Base-by-base conservation (phyloP, 208 protist genomes). In the Endotrypanum monterogeii region DNA sequence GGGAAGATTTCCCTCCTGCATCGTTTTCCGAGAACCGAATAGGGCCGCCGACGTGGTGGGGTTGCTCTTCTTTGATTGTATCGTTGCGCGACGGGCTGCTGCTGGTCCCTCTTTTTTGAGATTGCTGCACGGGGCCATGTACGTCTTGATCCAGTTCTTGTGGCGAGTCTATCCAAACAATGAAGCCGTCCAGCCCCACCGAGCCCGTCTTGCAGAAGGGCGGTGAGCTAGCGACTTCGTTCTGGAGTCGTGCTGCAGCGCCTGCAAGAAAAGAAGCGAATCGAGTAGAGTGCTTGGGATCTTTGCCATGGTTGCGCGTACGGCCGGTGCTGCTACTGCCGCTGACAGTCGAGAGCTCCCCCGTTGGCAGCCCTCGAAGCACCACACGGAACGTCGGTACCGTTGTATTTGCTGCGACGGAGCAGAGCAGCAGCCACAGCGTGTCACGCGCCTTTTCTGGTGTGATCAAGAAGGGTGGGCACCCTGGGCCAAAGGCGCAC, bases 381-480 rank as follows among this genome's bases (percentile, higher is more conserved):
- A 74, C 71, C 5, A 86, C 39, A 14, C 62, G 71, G 37, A 86
- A 76, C 41, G 76, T 72, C 55, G 71, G 8, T 14, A 32, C 41
- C 1, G 14, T 55, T 35, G 73, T 68, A 74, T 88, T 88, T 1
- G 78, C 80, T 35, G 78, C 84, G 12, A 91, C 74, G 30, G 84
- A 73, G 73, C 83, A 85, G 37, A 91, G 78, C 68, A 91, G 80
- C 70, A 87, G 62, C 82, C 81, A 89, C 79, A 91, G 87, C 63
- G 76, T 84, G 62, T 91, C 87, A 39, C 83, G 83, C 0, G 84
- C 87, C 60, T 91, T 82, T 71, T 88, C 87, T n/a, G 78, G 74
- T 63, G 72, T 79, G 44, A 91, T 70, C 60, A 82, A 71, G 71
- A 84, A 88, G 25, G 83, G 78, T 32, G 84, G 84, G 44, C 67